Base-by-base conservation (phyloP, 1,139 yeast genomes). In the Yamadazyma epiphylla region DNA sequence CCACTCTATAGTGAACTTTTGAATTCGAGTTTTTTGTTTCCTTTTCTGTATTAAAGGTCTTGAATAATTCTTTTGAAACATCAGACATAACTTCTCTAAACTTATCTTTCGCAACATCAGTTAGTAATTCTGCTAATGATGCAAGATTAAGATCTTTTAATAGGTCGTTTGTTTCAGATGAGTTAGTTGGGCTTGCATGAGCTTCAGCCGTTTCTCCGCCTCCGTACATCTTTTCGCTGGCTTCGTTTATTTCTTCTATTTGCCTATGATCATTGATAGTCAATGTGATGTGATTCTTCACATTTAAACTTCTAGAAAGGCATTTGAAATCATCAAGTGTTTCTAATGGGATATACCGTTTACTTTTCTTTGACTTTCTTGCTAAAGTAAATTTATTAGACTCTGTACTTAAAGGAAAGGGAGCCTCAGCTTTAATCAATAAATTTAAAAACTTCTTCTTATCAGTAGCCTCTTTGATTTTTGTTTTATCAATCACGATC, bases 321-420 rank as follows among this genome's bases (percentile, higher is more conserved):
- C 70, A 56, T 39, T 55, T 64, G 47, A 69, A 75, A 39, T 74
- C 80, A 9, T 57, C 55, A 3, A 36, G 44, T 4, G 58, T 31
- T 23, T 60, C 63, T 45, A 76, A 57, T 7, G 55, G 41, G 4
- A 73, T 68, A 41, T 56, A 74, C 13, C 53, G 48, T 37, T 61
- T 62, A 29, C 55, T 55, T 41, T 66, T 67, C 51, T 70, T 71
- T 6, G 74, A 66, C 39, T 63, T 68, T 38, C 78, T 53, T 25
- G 46, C 30, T 21, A 50, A 40, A 7, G 37, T 31, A 15, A 34
- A 30, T 7, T 35, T 35, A 11, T 27, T 27, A 15, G 12, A 5
- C 15, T 21, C 22, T 4, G 19, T 19, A 11, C 24, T 19, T 5
- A 43, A 29, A 11, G 36, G 37, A 22, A 38, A 42, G 15, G 42